Conservation (phyloP, 306 rosid genomes). For the Acacia acuminata region DNA sequence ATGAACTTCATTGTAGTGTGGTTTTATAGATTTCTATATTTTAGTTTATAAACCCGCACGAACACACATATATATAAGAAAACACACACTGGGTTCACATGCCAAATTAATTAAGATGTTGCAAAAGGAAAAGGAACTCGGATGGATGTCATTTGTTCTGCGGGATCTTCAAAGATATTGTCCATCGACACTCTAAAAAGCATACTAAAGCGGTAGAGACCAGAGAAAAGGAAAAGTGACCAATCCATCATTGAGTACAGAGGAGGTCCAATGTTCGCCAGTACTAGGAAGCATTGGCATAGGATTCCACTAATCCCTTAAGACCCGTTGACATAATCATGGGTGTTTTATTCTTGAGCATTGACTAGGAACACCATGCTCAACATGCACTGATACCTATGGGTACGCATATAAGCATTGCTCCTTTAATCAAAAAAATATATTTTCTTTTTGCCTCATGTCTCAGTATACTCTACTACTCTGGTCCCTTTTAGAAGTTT, state of each 20-base stretch:
- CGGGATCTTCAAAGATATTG: not conserved
- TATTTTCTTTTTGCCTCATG: no score
- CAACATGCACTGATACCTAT: no score
- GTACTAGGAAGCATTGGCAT: not conserved
- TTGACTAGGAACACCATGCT: no score
- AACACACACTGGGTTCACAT: not conserved
- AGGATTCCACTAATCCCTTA: not conserved
- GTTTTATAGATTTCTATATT: not conserved
- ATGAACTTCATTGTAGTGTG: not conserved
- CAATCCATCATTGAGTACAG: not conserved
- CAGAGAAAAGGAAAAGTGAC: not conserved
- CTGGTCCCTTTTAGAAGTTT: no score
- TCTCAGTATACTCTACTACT: no score
- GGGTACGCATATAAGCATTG: no score
- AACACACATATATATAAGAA: no score
- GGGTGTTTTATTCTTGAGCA: not conserved
- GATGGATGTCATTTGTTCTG: not conserved
- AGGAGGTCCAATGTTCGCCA: not conserved
- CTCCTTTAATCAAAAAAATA: no score
- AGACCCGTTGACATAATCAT: not conserved
- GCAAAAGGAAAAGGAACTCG: not conserved
- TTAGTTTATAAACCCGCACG: not conserved
- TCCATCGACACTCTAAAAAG: slow-evolving; percentile 7
- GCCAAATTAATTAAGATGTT: not conserved
- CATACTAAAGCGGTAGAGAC: not conserved